Base-by-base conservation (phyloP, 768 basidiomycete species). In the Trametes cinnabarina region DNA sequence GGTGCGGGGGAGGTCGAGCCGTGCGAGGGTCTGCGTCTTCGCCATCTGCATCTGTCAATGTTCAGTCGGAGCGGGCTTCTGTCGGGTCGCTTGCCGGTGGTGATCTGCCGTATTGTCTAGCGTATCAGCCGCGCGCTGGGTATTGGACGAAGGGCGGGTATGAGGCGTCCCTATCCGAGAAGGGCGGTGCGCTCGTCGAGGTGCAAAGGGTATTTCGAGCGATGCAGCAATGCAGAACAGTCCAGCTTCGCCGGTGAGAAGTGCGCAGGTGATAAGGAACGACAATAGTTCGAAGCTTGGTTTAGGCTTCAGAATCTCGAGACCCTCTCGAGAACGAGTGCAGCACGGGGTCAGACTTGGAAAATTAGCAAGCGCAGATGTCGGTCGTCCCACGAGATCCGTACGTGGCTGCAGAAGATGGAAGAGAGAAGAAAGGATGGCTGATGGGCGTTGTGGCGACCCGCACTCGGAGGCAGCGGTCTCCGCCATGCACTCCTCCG, bases 1-100 rank as follows among this genome's bases (percentile, higher is more conserved):
- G 15, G 54, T 22, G 37, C 54, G 54, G 37, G 54, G 54, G 43
- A 55, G 54, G 28, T 47, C 54, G 54, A 55, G 54, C 26, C 19
- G 19, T 12, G n/a, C 20, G 17, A 49, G 23, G 23, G 44, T 9
- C 14, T 34, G 34, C n/a, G 54, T 55, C 54, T 55, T 46, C 53
- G 44, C 22, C 46, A 55, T 55, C 54, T 41, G 43, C 35, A 26
- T 46, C 25, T 46, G 43, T 26, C 50, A n/a, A n/a, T n/a, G n/a
- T n/a, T n/a, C n/a, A 11, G 23, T 30, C 14, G 37, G 37, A 6
- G 30, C 30, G 30, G 30, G 7, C 30, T 32, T 32, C 30, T 32
- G 52, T 47, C 53, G 22, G 43, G 12, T 17, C 34, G 44, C 12
- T 11, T 12, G 32, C 46, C 53, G 44, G 26, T 20, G 8, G 46